A percentile compares a stretch with the other conserved stretches of the same genome.
These are phyloP conservation scores for Aspergillus panamensis DNA, from an alignment of 495 filamentous ascomycete species.

Conservation along the genomic window DNA sequence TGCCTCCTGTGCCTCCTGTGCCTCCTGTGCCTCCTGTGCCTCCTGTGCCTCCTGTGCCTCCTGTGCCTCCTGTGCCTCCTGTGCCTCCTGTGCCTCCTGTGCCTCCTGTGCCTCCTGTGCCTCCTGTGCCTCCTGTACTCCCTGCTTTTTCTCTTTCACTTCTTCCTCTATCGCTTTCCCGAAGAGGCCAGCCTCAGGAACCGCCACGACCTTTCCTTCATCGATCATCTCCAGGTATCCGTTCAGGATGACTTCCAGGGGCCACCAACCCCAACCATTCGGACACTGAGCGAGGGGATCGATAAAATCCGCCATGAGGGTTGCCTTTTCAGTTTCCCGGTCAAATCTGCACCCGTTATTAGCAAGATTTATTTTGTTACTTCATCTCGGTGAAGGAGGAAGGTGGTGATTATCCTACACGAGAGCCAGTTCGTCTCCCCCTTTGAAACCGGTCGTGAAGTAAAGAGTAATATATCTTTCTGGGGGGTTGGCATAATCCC, in stretches of 20 bases:
- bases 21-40: too few species aligned
- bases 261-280: neutral
- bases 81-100: too few species aligned
- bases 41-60: too few species aligned
- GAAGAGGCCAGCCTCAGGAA: neutral
- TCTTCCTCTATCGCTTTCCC: neutral
- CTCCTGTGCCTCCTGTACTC: too few species aligned
- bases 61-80: too few species aligned
- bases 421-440: neutral
- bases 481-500: neutral
- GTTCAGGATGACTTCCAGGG: neutral
- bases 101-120: too few species aligned
- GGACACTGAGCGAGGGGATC: neutral
- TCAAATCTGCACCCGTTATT: neutral
- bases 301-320: neutral
- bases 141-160: neutral
- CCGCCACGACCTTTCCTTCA: neutral
- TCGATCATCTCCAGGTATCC: neutral
- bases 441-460: neutral
- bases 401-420: neutral
- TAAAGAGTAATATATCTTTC: conserved; percentile 1
- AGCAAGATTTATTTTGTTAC: neutral
- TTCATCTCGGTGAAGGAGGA: neutral
- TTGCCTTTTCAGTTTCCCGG: neutral
- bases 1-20: too few species aligned